Evolutionary conservation across 1,284 basidiomycete species (phyloP), one percentile per base, ranked within the genome.

Genomic region (Ceratobasidium sp.): DNA sequence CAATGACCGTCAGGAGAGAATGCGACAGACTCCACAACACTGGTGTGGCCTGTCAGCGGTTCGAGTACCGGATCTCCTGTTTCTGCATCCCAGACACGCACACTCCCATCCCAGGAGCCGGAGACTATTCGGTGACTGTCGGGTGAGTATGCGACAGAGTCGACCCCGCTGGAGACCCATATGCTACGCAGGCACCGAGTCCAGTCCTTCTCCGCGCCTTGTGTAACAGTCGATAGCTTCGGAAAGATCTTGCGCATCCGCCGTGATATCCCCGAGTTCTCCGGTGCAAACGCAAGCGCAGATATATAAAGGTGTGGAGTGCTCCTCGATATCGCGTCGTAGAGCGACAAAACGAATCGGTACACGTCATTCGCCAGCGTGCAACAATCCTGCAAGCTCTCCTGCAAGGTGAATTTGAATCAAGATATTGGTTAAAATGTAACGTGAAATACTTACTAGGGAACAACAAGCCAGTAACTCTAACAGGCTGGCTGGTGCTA

Each of bases 1-100:
- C 29, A 34, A 14, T 27, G 59, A 34, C 76, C 63, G 61, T 75
- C 54, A 22, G 59, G 63, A 3, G 74, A 75, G 41, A 65, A 77
- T 5, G 61, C 74, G 3, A 77, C 56, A 37, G 34, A 71, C 11
- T 8, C 0, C 31, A 9, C 22, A 6, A 75, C 64, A 0, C 1
- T 7, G 1, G 24, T 19, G 29, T 43, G 49, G n/a, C 75, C 51
- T 4, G n/a, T 34, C 0, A 61, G 37, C 19, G 43, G 46, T 5
- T 41, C n/a, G 1, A 46, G 27, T 13, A 53, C 9, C 1, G 43
- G 27, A 27, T 29, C 16, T 2, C 59, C 61, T n/a, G 29, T 59
- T 31, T 66, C 48, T 7, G 43, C 46, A 51, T 76, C 61, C 75
- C 75, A 76, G 0, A 76, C 9, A 1, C 53, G 31, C 13, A 68